A percentile compares a stretch with the other conserved stretches of the same genome.
phyloP scores from a whole-genome alignment of 129 eudicot genomes.

The Lonicera japonica region DNA sequence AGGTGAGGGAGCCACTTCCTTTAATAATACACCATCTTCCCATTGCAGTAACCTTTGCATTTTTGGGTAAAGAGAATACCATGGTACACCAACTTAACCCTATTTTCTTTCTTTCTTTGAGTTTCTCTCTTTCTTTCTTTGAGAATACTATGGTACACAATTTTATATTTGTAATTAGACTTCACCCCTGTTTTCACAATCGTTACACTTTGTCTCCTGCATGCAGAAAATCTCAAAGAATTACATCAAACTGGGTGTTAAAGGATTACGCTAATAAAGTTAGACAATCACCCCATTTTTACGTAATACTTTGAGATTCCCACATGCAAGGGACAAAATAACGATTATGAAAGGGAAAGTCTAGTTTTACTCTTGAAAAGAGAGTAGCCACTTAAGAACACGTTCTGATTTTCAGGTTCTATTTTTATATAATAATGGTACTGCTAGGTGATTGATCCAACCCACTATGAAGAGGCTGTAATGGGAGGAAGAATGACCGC shows the following conservation, averaged over 20 bases:
- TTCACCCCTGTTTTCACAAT: background rate
- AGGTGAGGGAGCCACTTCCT: constrained; percentile 74
- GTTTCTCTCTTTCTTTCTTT: too few relatives aligned
- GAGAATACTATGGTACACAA: too few relatives aligned
- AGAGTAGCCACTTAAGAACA: too few relatives aligned
- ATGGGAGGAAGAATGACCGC: constrained; percentile 91
- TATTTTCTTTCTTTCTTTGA: background rate
- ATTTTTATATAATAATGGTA: background rate
- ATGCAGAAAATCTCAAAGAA: too few relatives aligned
- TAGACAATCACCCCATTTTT: too few relatives aligned
- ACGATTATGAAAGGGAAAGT: too few relatives aligned
- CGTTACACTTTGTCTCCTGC: too few relatives aligned
- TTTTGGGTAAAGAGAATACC: constrained; percentile 46
- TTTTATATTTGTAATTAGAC: background rate
- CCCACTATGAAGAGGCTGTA: constrained; percentile 81
- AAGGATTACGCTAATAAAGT: too few relatives aligned
- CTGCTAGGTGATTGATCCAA: constrained; percentile 79
- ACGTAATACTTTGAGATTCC: too few relatives aligned
- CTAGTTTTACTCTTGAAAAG: background rate
- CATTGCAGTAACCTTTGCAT: constrained; percentile 72
- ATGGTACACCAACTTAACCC: constrained; percentile 39
- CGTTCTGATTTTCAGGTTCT: too few relatives aligned
- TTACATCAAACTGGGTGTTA: too few relatives aligned
- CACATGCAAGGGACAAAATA: too few relatives aligned
- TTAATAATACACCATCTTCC: constrained; percentile 82